phyloP scores from a whole-genome alignment of 73 alveolate species.

The Blepharisma japonicum region DNA sequence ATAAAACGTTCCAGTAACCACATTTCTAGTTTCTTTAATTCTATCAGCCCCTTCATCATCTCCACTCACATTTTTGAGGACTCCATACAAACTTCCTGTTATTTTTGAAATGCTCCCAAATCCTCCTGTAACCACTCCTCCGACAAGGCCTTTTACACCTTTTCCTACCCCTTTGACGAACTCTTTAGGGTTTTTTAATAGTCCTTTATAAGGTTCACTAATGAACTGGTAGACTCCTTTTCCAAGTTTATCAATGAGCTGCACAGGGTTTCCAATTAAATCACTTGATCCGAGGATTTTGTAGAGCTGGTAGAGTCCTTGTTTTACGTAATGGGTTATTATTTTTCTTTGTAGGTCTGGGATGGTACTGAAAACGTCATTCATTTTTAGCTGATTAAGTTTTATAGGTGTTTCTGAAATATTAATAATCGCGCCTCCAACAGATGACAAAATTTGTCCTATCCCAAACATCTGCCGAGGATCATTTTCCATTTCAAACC shows the following conservation, averaged over 20 bases:
- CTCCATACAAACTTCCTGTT: slow-evolving; percentile 84
- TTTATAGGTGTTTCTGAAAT: slow-evolving; percentile 50
- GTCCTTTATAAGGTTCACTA: slow-evolving; percentile 87
- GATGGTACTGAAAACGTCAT: slow-evolving; percentile 38
- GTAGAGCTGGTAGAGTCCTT: slow-evolving; percentile 71
- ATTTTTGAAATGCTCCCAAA: slow-evolving; percentile 78
- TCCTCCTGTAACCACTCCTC: slow-evolving; percentile 71
- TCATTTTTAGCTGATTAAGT: slow-evolving; percentile 37
- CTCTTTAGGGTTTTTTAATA: slow-evolving; percentile 78
- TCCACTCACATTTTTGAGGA: slow-evolving; percentile 72
- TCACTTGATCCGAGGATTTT: slow-evolving; percentile 77
- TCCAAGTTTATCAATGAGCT: slow-evolving; percentile 81
- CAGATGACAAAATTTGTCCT: slow-evolving; percentile 20
- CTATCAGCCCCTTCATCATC: slow-evolving; percentile 56
- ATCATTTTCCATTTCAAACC: too few relatives aligned
- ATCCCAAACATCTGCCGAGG: too few relatives aligned
- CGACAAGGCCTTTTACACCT: slow-evolving; percentile 71
- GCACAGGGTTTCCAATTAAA: slow-evolving; percentile 86
- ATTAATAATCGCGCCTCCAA: slow-evolving; percentile 38
- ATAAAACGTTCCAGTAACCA: slow-evolving; percentile 65
- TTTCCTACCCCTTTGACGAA: slow-evolving; percentile 88
- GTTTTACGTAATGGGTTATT: slow-evolving; percentile 51
- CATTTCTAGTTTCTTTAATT: slow-evolving; percentile 76
- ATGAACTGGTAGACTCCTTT: slow-evolving; percentile 88
- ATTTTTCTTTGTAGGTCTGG: slow-evolving; percentile 56